Evolutionary conservation across 1,139 yeast genomes (phyloP).

Genomic region (Blastobotrys illinoisensis): DNA sequence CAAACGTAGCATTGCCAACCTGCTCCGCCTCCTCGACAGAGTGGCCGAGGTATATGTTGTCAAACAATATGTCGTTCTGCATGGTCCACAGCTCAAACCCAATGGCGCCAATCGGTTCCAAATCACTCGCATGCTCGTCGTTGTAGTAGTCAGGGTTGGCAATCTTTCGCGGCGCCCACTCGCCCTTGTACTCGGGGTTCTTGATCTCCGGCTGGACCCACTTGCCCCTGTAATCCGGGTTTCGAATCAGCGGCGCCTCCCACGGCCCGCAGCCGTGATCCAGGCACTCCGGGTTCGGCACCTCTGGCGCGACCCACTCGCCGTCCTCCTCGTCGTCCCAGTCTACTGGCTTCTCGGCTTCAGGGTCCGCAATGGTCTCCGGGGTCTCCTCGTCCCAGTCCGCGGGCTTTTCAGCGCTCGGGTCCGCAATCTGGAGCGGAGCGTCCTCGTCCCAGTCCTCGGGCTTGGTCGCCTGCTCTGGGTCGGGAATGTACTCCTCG

Average conservation of each 20-base stretch:
- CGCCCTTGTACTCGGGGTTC: slow-evolving; percentile 76
- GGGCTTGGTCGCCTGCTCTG: slow-evolving; percentile 57
- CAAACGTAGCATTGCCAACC: slow-evolving; percentile 72
- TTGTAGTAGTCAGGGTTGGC: slow-evolving; percentile 66
- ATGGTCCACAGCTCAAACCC: slow-evolving; percentile 93
- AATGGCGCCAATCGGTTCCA: slow-evolving; percentile 69
- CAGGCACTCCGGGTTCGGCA: slow-evolving; percentile 69
- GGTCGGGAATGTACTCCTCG: slow-evolving; percentile 58
- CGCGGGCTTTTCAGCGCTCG: slow-evolving; percentile 59
- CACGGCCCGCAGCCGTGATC: slow-evolving; percentile 72
- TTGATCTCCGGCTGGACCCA: slow-evolving; percentile 65
- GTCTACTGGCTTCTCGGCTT: slow-evolving; percentile 57
- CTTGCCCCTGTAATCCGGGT: slow-evolving; percentile 68
- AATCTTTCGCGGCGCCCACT: slow-evolving; percentile 64
- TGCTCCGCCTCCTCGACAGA: slow-evolving; percentile 74
- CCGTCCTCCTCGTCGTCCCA: slow-evolving; percentile 93
- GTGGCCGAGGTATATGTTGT: slow-evolving; percentile 82
- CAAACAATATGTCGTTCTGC: slow-evolving; percentile 68
- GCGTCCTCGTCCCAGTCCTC: slow-evolving; percentile 76
- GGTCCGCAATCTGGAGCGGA: slow-evolving; percentile 57
- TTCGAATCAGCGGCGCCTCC: slow-evolving; percentile 58
- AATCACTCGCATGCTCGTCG: slow-evolving; percentile 52
- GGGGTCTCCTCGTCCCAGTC: slow-evolving; percentile 71
- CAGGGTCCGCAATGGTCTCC: slow-evolving; percentile 58
- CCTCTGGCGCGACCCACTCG: slow-evolving; percentile 64